A percentile compares a stretch with the other conserved stretches of the same genome.
Conservation (phyloP, 495 filamentous ascomycete species). For the Talaromyces thailandensis region DNA sequence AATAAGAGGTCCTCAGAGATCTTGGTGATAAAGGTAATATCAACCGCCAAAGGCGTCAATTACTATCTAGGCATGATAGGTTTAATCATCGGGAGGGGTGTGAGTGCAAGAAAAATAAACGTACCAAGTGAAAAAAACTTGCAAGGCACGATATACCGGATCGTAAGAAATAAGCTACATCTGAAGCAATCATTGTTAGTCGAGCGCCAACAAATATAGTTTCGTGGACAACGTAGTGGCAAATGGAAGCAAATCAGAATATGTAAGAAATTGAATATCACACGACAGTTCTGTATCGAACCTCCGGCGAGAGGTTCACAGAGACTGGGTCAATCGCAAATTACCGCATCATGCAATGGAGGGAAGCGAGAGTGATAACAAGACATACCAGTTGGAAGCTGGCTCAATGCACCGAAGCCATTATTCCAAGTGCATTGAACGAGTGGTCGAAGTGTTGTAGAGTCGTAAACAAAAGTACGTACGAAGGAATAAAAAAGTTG, state of each 20-base stretch:
- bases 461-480: too few species aligned
- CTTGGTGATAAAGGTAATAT: constrained; percentile 64
- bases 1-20: constrained; percentile 60
- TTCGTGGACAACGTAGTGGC: neutral
- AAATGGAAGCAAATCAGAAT: constrained; percentile 59
- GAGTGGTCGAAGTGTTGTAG: neutral
- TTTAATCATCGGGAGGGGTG: constrained; percentile 60
- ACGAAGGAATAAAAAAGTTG: neutral
- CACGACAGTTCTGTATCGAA: constrained; percentile 59
- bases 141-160: neutral
- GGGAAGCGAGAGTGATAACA: neutral
- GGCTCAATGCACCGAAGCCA: constrained; percentile 5
- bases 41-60: constrained; percentile 61
- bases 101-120: neutral
- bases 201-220: neutral
- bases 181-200: constrained; percentile 1
- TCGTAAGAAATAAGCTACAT: neutral
- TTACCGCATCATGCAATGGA: constrained; percentile 74
- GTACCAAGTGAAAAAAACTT: neutral
- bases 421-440: neutral
- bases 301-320: constrained; percentile 82
- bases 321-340: constrained; percentile 88
- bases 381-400: neutral
- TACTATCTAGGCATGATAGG: constrained; percentile 79
- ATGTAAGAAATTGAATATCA: constrained; percentile 97